Conservation (phyloP, 2,329 filamentous ascomycete genomes). For the Meredithiella fracta region DNA sequence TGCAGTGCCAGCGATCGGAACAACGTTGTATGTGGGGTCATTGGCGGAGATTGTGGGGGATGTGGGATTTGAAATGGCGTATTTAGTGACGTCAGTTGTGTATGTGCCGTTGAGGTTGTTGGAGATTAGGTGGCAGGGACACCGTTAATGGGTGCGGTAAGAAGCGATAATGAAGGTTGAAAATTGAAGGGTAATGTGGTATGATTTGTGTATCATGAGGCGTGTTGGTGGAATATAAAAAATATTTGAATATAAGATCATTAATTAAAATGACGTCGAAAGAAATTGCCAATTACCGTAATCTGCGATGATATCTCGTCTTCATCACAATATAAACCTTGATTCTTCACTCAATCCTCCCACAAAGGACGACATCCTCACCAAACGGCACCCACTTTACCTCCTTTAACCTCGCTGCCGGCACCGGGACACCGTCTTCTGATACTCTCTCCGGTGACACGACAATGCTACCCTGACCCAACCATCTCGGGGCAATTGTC, state of each 20-base stretch:
- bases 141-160: slow-evolving; percentile 18
- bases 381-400: slow-evolving; percentile 65
- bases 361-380: slow-evolving; percentile 70
- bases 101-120: slow-evolving; percentile 26
- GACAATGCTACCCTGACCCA: slow-evolving; percentile 68
- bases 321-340: background rate
- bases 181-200: background rate
- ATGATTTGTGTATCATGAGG: no score
- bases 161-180: background rate
- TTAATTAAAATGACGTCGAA: background rate
- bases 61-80: slow-evolving; percentile 30
- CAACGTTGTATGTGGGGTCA: slow-evolving; percentile 29
- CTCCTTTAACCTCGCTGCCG: slow-evolving; percentile 48
- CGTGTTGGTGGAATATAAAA: no score
- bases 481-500: slow-evolving; percentile 76
- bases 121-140: background rate
- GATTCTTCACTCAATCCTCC: slow-evolving; percentile 28
- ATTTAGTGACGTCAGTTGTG: slow-evolving; percentile 25
- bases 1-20: slow-evolving; percentile 27
- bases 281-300: no score
- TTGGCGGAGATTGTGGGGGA: slow-evolving; percentile 28
- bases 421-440: slow-evolving; percentile 34
- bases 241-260: background rate
- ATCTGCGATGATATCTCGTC: no score
- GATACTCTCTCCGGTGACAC: slow-evolving; percentile 51